Base-by-base conservation (phyloP, 176 grass and related monocot genomes). In the Urochloa ruziziensis region DNA sequence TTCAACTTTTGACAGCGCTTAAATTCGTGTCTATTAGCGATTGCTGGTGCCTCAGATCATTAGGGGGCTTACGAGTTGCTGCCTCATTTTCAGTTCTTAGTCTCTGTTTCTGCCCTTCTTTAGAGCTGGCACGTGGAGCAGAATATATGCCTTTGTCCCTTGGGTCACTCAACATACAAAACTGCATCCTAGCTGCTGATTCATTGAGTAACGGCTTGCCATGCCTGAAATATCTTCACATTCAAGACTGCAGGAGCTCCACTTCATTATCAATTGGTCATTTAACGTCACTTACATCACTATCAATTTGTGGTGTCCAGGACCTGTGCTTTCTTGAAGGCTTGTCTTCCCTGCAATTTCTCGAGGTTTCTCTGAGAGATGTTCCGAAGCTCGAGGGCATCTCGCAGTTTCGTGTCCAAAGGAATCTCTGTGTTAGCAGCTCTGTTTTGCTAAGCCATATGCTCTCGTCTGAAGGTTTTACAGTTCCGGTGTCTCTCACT, bases 81-180 rank as follows among this genome's bases (percentile, higher is more conserved):
- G 10, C 6, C 0, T 40, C 39, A 5, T 37, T 40, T 9, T 40
- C 39, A 40, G 4, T 54, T 54, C 10, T 46, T 46, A 46, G 10
- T 9, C 13, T 46, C 2, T 2, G 0, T 40, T 40, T 9, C 0
- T 40, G 39, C 7, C 39, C 39, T 40, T 40, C 10, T 6, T 28
- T 83, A 39, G 13, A 52, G 9, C 2, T 83, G 32, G 42, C 23
- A 63, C 0, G 2, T 11, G 61, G 11, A 30, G 6, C 61, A 32
- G 34, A 76, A n/a, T 56, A 3, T 1, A 11, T 84, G 18, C 25
- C 49, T 0, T 0, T 77, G 1, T 77, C 63, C 3, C 19, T 77
- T 44, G 0, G 5, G 11, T 0, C 0, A 0, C 19, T 84, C 2
- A 0, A 0, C 0, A 74, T 74, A 51, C 0, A 0, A 0, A 0